phyloP scores from a whole-genome alignment of 1,284 basidiomycete genomes.

The Heterobasidion irregulare region DNA sequence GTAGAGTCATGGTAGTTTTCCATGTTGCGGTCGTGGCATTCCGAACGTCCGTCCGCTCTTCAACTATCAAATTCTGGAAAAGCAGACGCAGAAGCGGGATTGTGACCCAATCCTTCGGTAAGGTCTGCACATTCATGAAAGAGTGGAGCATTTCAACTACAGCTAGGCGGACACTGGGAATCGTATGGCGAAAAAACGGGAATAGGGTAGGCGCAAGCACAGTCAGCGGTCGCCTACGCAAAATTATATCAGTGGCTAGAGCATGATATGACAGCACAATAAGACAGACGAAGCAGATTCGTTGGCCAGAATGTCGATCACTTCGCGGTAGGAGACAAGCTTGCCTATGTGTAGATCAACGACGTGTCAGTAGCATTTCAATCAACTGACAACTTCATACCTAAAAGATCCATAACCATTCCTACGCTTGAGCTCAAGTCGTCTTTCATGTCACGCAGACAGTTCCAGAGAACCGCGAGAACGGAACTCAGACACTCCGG shows the following conservation, averaged over 20 bases:
- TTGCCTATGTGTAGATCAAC: slow-evolving; percentile 42
- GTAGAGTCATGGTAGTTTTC: slow-evolving; percentile 58
- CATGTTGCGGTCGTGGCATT: slow-evolving; percentile 75
- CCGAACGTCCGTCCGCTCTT: slow-evolving; percentile 85
- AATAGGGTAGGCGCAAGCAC: slow-evolving; percentile 84
- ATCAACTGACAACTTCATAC: slow-evolving; percentile 29
- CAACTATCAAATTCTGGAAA: slow-evolving; percentile 92
- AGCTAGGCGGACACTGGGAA: slow-evolving; percentile 86
- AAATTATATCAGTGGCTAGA: slow-evolving; percentile 1
- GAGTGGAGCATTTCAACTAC: slow-evolving; percentile 87
- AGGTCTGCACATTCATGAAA: slow-evolving; percentile 73
- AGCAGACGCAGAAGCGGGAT: slow-evolving; percentile 76
- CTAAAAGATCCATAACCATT: slow-evolving; percentile 93
- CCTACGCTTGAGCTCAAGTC: slow-evolving; percentile 96
- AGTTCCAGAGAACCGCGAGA: slow-evolving; percentile 86
- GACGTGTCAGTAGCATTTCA: slow-evolving; percentile 3
- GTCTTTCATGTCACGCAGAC: slow-evolving; percentile 90
- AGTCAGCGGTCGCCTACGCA: slow-evolving; percentile 60
- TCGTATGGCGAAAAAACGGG: slow-evolving; percentile 97
- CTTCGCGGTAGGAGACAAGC: slow-evolving; percentile 74
- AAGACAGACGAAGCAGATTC: slow-evolving; percentile 55
- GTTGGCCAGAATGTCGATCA: slow-evolving; percentile 71
- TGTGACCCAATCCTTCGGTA: slow-evolving; percentile 81
- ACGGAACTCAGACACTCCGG: slow-evolving; percentile 69
- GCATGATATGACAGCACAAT: not conserved